Evolutionary conservation across 2,329 filamentous ascomycete genomes (phyloP), one percentile per base, ranked within the genome.

Genomic region (Tolypocladium pustulatum): DNA sequence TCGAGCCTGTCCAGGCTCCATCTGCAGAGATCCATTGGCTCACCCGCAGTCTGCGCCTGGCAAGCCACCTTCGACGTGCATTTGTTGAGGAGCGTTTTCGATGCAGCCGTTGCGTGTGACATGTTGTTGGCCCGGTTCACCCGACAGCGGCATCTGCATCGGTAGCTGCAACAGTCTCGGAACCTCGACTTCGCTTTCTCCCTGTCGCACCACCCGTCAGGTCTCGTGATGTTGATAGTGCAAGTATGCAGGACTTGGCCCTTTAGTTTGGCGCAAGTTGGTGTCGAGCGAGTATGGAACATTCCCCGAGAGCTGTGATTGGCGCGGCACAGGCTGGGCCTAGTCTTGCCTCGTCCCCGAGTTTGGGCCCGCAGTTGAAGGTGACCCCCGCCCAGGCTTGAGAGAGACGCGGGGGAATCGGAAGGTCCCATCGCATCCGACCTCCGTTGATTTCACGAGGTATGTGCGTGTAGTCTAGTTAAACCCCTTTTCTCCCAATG

Each of bases 301-400:
- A 10, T 17, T 12, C 17, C 25, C 49, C 49, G 17, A 6, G 27
- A 32, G 30, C 49, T 22, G 37, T 60, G 59, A 60, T 60, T 60
- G 59, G 59, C 53, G 59, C 59, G 59, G 59, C 53, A 58, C 46
- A 51, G 32, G 25, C 25, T 17, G 37, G 41, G 25, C 38, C 54
- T 22, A 37, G 34, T 20, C 38, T 30, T n/a, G 25, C 41, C 36
- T n/a, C n/a, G n/a, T n/a, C 54, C 9, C 54, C 37, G 54, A 32
- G 12, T 43, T 32, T 41, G 32, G 54, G 38, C 37, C 37, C 54
- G 54, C 38, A 17, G 22, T 41, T 41, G 22, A 27, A 38, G 37
- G 36, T 22, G 32, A 36, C 52, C 32, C 36, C 34, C 34, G 17
- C 41, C 41, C 32, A 8, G 46, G 27, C 0, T 51, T 8, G 49